Evolutionary conservation across 176 grass and related monocot genomes (phyloP).

Genomic region (Carex pumila): DNA sequence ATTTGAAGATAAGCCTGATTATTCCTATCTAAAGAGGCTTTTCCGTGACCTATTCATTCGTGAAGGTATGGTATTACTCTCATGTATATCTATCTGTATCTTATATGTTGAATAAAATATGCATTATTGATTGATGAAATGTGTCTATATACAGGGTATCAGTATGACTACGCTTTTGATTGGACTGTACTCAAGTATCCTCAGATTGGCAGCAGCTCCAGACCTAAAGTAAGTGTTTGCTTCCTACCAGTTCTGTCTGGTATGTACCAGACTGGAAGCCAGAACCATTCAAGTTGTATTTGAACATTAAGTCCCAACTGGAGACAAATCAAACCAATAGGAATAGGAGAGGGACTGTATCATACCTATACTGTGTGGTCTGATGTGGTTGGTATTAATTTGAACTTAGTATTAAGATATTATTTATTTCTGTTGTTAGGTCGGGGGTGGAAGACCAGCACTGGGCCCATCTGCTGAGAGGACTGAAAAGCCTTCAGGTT

Average conservation of each 20-base stretch:
- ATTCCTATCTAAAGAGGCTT: slow-evolving; percentile 74
- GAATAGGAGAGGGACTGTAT: neutral
- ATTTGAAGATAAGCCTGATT: slow-evolving; percentile 93
- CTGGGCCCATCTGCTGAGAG: slow-evolving; percentile 57
- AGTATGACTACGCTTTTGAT: slow-evolving; percentile 80
- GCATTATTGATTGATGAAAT: slow-evolving; percentile 20
- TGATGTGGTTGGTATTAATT: neutral
- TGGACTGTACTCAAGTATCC: slow-evolving; percentile 77
- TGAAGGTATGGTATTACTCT: slow-evolving; percentile 36
- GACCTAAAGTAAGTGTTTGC: slow-evolving; percentile 50
- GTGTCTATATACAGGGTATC: slow-evolving; percentile 48
- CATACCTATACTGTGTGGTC: neutral
- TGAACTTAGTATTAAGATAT: slow-evolving; percentile 21
- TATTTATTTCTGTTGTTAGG: slow-evolving; percentile 25
- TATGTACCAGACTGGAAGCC: neutral
- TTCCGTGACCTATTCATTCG: slow-evolving; percentile 78
- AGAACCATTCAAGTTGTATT: neutral
- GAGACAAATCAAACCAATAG: neutral
- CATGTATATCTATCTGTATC: neutral
- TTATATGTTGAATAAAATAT: neutral
- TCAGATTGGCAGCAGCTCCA: slow-evolving; percentile 47
- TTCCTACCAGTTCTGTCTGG: neutral
- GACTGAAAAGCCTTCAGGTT: slow-evolving; percentile 65
- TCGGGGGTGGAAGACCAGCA: slow-evolving; percentile 37
- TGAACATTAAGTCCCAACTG: neutral